phyloP scores from a whole-genome alignment of 768 basidiomycete species.

The Tephrocybe sp. region DNA sequence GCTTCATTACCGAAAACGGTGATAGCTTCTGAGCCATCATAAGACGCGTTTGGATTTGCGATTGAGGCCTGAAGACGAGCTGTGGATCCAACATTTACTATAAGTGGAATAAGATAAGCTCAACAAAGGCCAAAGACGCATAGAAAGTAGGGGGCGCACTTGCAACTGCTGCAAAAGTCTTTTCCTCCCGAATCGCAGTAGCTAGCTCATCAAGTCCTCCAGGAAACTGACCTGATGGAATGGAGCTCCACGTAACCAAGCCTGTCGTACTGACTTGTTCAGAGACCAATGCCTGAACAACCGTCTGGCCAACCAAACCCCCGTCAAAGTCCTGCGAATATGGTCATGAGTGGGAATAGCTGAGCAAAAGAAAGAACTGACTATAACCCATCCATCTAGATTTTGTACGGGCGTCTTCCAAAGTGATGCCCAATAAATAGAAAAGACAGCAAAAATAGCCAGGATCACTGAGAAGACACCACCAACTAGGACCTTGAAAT shows the following conservation, averaged over 20 bases:
- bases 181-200: conserved; percentile 44
- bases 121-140: background rate
- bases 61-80: conserved; percentile 34
- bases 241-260: conserved; percentile 43
- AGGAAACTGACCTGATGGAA: conserved; percentile 41
- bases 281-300: conserved; percentile 29
- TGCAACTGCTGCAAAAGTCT: conserved; percentile 51
- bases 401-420: conserved; percentile 4
- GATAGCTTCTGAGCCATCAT: conserved; percentile 46
- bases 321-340: background rate
- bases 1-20: conserved; percentile 47
- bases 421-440: conserved; percentile 51
- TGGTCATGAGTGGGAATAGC: background rate
- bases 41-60: conserved; percentile 35
- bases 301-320: background rate
- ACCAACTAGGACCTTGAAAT: conserved; percentile 41
- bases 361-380: background rate
- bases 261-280: conserved; percentile 17
- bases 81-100: conserved; percentile 41
- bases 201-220: conserved; percentile 40
- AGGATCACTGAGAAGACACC: conserved; percentile 35
- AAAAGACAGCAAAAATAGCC: conserved; percentile 45
- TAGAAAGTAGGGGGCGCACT: conserved; percentile 32
- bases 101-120: background rate
- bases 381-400: conserved; percentile 3